Percentiles rank a stretch among this genome's conserved stretches.
Conservation (phyloP, 2,329 filamentous ascomycete genomes). For the Colletotrichum liaoningense region DNA sequence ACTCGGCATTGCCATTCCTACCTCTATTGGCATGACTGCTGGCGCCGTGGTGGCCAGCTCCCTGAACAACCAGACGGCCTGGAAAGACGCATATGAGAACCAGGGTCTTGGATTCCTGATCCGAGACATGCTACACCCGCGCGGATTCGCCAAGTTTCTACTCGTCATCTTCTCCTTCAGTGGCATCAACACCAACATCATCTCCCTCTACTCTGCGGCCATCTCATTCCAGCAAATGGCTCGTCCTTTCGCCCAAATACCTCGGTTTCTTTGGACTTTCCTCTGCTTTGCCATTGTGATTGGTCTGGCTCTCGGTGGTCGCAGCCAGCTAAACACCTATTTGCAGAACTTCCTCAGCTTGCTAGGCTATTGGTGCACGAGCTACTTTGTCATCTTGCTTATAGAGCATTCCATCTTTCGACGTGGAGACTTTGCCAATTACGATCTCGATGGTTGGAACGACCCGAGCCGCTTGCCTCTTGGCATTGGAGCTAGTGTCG, state of each 20-base stretch:
- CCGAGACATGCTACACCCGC: neutral
- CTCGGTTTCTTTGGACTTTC: neutral
- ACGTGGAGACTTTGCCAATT: slow-evolving; percentile 3
- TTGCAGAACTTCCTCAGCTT: neutral
- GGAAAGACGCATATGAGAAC: neutral
- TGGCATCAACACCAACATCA: slow-evolving; percentile 4
- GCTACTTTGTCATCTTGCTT: neutral
- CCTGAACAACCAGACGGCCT: neutral
- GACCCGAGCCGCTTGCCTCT: slow-evolving; percentile 13
- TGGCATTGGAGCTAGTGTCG: slow-evolving; percentile 4
- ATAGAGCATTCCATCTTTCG: neutral
- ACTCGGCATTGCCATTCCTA: neutral
- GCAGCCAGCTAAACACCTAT: neutral
- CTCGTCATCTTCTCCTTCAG: slow-evolving; percentile 7
- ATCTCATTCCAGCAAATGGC: slow-evolving; percentile 2
- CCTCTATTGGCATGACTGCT: neutral
- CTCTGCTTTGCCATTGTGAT: neutral
- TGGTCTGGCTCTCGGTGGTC: neutral
- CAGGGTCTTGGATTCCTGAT: neutral
- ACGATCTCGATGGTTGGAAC: slow-evolving; percentile 12
- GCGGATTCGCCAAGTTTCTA: neutral
- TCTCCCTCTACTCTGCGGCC: slow-evolving; percentile 10
- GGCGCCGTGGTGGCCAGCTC: neutral
- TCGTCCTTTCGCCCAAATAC: neutral
- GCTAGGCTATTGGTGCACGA: neutral